Conservation (phyloP, 495 filamentous ascomycete species). For the Immersiella caudata region DNA sequence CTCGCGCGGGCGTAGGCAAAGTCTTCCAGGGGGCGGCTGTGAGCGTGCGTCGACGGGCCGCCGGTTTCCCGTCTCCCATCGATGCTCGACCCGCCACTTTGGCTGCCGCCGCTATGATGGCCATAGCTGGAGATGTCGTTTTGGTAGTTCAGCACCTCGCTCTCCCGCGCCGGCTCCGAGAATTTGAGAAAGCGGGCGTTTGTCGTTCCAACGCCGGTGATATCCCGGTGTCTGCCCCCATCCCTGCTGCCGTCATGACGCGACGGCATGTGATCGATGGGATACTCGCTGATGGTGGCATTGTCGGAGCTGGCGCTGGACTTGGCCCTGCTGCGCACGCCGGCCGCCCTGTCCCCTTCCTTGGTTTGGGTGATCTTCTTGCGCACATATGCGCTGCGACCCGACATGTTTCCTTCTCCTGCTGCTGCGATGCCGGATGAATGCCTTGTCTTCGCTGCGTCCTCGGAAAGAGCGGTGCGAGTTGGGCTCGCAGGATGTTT, state of each 20-base stretch:
- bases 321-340: constrained; percentile 34
- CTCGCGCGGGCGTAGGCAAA: constrained; percentile 48
- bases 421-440: neutral
- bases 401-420: constrained; percentile 49
- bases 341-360: constrained; percentile 28
- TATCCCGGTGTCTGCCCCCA: constrained; percentile 23
- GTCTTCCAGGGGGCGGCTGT: constrained; percentile 42
- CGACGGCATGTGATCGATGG: constrained; percentile 32
- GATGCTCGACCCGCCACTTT: constrained; percentile 45
- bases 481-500: neutral
- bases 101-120: constrained; percentile 42
- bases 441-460: neutral
- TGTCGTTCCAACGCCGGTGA: constrained; percentile 44
- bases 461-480: neutral
- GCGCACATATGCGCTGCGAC: constrained; percentile 56
- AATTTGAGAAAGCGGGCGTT: constrained; percentile 49
- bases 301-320: constrained; percentile 45
- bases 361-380: constrained; percentile 56
- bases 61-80: constrained; percentile 36
- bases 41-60: constrained; percentile 13
- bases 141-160: constrained; percentile 35
- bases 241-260: constrained; percentile 23
- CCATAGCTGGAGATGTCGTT: constrained; percentile 30
- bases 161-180: constrained; percentile 39
- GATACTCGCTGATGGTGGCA: constrained; percentile 41